phyloP scores from a whole-genome alignment of 805 yeast species.

The Groenewaldozyma salmanticensis region DNA sequence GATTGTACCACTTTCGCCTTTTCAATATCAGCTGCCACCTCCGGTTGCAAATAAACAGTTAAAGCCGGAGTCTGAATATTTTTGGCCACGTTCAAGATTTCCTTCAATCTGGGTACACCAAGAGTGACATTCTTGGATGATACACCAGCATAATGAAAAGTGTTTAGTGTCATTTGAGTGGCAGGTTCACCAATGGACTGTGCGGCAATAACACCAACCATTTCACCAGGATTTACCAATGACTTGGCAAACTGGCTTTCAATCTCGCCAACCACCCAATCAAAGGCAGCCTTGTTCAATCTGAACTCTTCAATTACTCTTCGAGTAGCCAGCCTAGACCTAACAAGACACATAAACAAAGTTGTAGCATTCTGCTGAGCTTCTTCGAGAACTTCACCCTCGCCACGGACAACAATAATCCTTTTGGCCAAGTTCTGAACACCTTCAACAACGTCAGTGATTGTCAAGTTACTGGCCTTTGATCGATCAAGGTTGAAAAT shows the following conservation, averaged over 20 bases:
- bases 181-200: slow-evolving; percentile 99
- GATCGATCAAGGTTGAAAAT: slow-evolving; percentile 89
- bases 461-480: slow-evolving; percentile 81
- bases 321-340: slow-evolving; percentile 86
- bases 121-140: slow-evolving; percentile 99
- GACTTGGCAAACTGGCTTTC: slow-evolving; percentile 92
- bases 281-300: slow-evolving; percentile 74
- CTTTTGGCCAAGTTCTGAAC: slow-evolving; percentile 61
- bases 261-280: slow-evolving; percentile 92
- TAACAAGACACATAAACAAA: slow-evolving; percentile 80
- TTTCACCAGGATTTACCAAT: slow-evolving; percentile 90
- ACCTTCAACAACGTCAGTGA: slow-evolving; percentile 66
- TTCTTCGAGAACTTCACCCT: slow-evolving; percentile 58
- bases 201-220: slow-evolving; percentile 96
- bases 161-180: slow-evolving; percentile 95
- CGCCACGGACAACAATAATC: slow-evolving; percentile 75
- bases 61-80: slow-evolving; percentile 99
- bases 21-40: slow-evolving; percentile 79
- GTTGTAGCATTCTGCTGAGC: slow-evolving; percentile 90
- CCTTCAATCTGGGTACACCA: slow-evolving; percentile 99
- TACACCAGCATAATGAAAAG: slow-evolving; percentile 98
- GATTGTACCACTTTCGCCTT: slow-evolving; percentile 92
- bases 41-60: slow-evolving; percentile 82
- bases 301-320: slow-evolving; percentile 88
- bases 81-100: slow-evolving; percentile 96